Evolutionary conservation across 768 basidiomycete species (phyloP).

Genomic region (Coprinopsis cinerea): DNA sequence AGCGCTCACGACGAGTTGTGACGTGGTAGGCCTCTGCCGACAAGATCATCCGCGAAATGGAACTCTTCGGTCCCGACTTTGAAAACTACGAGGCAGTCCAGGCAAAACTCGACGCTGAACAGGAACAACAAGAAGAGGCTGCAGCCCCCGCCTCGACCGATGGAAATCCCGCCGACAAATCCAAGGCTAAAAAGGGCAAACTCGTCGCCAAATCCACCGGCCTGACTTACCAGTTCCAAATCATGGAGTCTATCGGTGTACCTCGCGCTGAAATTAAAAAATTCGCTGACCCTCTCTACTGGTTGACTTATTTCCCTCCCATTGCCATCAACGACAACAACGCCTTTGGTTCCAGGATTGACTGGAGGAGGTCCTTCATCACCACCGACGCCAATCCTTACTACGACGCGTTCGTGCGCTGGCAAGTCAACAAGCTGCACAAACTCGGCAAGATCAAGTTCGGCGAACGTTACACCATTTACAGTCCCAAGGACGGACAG

Average conservation of each 20-base stretch:
- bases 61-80: conserved; percentile 90
- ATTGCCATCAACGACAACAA: conserved; percentile 86
- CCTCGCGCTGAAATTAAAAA: conserved; percentile 88
- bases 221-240: conserved; percentile 96
- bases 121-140: conserved; percentile 36
- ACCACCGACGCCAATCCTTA: conserved; percentile 96
- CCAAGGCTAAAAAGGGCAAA: conserved; percentile 95
- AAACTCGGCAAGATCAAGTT: conserved; percentile 91
- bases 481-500: conserved; percentile 97
- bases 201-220: conserved; percentile 90
- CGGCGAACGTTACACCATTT: conserved; percentile 96
- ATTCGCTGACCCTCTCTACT: conserved; percentile 92
- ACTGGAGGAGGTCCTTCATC: conserved; percentile 93
- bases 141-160: conserved; percentile 25
- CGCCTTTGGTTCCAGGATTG: conserved; percentile 88
- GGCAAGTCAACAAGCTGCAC: conserved; percentile 95
- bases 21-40: conserved; percentile 80
- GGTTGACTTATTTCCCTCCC: conserved; percentile 93
- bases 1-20: too few relatives aligned
- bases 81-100: conserved; percentile 54
- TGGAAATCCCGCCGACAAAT: conserved; percentile 41
- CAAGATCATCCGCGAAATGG: conserved; percentile 96
- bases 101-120: conserved; percentile 40
- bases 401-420: conserved; percentile 94
- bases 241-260: conserved; percentile 91